Base-by-base conservation (phyloP, 176 grass and related monocot species). In the Coix lacrymajobi region DNA sequence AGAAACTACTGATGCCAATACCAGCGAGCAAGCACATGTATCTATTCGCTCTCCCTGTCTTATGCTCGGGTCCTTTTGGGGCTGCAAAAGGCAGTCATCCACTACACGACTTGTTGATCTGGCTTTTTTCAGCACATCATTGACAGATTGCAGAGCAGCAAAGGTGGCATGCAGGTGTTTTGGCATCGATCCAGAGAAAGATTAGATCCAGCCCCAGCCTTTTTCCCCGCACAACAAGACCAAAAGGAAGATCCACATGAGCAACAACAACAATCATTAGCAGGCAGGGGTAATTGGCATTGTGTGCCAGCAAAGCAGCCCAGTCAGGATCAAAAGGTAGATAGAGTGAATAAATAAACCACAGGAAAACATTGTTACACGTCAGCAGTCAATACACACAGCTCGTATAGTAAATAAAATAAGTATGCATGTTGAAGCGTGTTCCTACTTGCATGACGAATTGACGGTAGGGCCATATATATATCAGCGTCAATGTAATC, bases 241-340 rank as follows among this genome's bases (percentile, higher is more conserved):
- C 62, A 56, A 89, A 89, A 89, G 63, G 77, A 85, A 40, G 63
- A 64, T 77, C 65, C 67, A 83, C 75, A 37, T 81, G 70, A 62
- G 22, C 40, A 62, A 38, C 37, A 75, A 54, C 79, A 22, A 54
- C 71, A 64, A 85, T 85, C 51, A 89, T 89, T 85, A 81, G 71
- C 16, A 85, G 32, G 81, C 7, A 54, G 51, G 51, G 9, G 51
- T 76, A 69, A 69, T 77, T 80, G 52, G 78, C 64, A 39, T 57
- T 1, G 63, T 33, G 20, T 43, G 29, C 33, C 43, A 71, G 37
- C 77, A 64, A 20, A 54, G 51, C 49, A 54, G 49, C 19, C 49
- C 49, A 22, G 49, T 54, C 52, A 56, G 52, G 20, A 56, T 20
- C 52, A 9, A 57, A 24, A 57, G 5, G 16, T 0, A 49, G n/a